phyloP scores from a whole-genome alignment of 805 yeast genomes.

The Candida andamanensis region DNA sequence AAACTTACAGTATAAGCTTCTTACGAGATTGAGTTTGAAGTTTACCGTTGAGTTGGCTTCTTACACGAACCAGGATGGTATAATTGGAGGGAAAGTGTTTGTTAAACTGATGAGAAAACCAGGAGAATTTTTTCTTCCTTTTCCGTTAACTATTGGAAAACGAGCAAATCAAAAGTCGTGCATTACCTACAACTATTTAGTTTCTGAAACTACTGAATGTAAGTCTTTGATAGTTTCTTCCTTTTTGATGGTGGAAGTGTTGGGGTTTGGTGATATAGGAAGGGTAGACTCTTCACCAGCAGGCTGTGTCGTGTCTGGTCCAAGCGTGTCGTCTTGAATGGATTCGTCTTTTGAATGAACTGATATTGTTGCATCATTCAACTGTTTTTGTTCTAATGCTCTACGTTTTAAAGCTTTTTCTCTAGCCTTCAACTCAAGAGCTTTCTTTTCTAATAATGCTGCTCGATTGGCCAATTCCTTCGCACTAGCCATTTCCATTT shows the following conservation, averaged over 20 bases:
- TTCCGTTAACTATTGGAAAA: no score
- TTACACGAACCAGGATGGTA: no score
- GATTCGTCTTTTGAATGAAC: conserved; percentile 2
- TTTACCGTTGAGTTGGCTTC: no score
- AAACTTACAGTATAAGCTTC: no score
- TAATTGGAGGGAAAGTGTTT: no score
- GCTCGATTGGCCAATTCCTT: conserved; percentile 68
- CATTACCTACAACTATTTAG: no score
- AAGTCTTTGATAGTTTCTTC: conserved; percentile 54
- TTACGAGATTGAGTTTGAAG: no score
- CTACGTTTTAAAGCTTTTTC: conserved; percentile 49
- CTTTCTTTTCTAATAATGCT: conserved; percentile 70
- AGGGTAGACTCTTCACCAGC: conserved; percentile 1
- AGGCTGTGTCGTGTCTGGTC: neutral
- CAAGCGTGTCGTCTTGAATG: conserved; percentile 3
- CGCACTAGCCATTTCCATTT: conserved; percentile 73
- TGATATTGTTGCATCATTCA: conserved; percentile 3
- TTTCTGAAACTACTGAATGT: conserved; percentile 29
- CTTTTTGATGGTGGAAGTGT: conserved; percentile 25
- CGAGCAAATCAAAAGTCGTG: no score
- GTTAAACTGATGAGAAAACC: no score
- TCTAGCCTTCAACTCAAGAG: conserved; percentile 63
- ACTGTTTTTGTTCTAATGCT: conserved; percentile 2
- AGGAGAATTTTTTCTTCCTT: no score
- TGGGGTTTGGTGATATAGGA: conserved; percentile 5